Evolutionary conservation across 352 stramenopile genomes (phyloP).

Genomic region (Pythium aquatile): DNA sequence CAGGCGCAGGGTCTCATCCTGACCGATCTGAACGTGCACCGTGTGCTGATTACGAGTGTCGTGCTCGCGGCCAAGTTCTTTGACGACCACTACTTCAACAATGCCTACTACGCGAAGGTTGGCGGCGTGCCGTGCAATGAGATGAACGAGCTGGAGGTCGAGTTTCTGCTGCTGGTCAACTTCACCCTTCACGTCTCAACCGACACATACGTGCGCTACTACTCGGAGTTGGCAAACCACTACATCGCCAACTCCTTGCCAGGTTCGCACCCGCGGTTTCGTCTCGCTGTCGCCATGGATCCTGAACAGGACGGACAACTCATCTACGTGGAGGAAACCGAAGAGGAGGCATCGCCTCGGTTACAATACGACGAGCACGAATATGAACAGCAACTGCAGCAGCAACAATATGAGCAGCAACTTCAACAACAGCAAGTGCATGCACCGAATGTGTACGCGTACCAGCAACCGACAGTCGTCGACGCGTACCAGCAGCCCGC

Average conservation of each 20-base stretch:
- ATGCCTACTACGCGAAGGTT: slow-evolving; percentile 99
- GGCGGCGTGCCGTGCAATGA: slow-evolving; percentile 90
- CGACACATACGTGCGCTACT: slow-evolving; percentile 90
- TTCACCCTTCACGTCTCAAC: slow-evolving; percentile 96
- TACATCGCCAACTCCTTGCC: slow-evolving; percentile 71
- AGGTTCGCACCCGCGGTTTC: slow-evolving; percentile 42
- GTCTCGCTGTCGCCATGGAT: slow-evolving; percentile 68
- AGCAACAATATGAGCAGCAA: slow-evolving; percentile 9
- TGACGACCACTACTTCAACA: slow-evolving; percentile 99
- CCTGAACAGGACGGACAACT: slow-evolving; percentile 62
- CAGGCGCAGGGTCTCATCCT: slow-evolving; percentile 96
- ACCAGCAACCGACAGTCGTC: slow-evolving; percentile 14
- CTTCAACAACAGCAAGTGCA: slow-evolving; percentile 19
- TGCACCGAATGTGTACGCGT: slow-evolving; percentile 18
- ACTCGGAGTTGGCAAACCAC: slow-evolving; percentile 87
- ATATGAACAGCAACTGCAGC: slow-evolving; percentile 21
- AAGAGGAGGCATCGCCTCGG: slow-evolving; percentile 26
- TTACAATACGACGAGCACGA: slow-evolving; percentile 30
- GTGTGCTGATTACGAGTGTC: slow-evolving; percentile 96
- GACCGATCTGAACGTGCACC: slow-evolving; percentile 97
- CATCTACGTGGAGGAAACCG: slow-evolving; percentile 60
- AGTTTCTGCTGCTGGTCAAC: slow-evolving; percentile 98
- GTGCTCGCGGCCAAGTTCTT: slow-evolving; percentile 99
- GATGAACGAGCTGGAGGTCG: slow-evolving; percentile 98
- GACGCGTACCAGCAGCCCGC: not conserved